Percentiles rank a stretch among this genome's conserved stretches.
These are phyloP conservation scores for Linum lewisii DNA, from an alignment of 345 rosid species.

Conservation along the genomic window DNA sequence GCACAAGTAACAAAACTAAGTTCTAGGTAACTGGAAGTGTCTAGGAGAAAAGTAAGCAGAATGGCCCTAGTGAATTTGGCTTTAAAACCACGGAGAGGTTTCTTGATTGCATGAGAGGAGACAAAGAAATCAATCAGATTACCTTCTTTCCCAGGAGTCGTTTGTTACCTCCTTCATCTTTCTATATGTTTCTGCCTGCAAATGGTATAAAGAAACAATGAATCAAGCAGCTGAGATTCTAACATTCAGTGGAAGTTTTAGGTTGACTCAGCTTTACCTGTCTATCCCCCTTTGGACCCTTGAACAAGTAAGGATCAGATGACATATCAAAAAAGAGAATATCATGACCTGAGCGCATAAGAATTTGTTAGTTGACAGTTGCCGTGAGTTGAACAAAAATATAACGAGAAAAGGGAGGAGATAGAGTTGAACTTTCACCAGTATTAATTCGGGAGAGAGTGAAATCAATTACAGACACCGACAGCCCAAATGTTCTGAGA, in stretches of 20 bases:
- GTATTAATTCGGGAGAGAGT: constrained; percentile 89
- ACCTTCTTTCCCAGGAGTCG: constrained; percentile 94
- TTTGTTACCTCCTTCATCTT: constrained; percentile 67
- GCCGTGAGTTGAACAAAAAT: background rate
- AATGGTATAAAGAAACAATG: background rate
- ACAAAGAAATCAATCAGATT: constrained; percentile 8
- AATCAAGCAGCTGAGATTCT: constrained; percentile 8
- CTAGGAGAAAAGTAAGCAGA: no score
- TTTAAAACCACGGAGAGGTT: background rate
- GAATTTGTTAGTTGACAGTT: constrained; percentile 7
- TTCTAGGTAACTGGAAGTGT: no score
- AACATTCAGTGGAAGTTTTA: background rate
- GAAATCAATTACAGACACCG: constrained; percentile 73
- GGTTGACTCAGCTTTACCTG: constrained; percentile 39
- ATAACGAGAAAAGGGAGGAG: background rate
- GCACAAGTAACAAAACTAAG: no score
- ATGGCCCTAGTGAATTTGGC: background rate
- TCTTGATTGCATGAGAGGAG: background rate
- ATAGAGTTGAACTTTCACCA: constrained; percentile 32
- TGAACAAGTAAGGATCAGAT: constrained; percentile 78
- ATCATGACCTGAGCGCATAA: constrained; percentile 46
- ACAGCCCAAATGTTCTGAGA: constrained; percentile 50
- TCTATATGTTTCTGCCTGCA: constrained; percentile 88
- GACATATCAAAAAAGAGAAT: constrained; percentile 79
- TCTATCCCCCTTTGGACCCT: constrained; percentile 84